phyloP scores from a whole-genome alignment of 2,329 filamentous ascomycete species.

The Fusarium algeriense region DNA sequence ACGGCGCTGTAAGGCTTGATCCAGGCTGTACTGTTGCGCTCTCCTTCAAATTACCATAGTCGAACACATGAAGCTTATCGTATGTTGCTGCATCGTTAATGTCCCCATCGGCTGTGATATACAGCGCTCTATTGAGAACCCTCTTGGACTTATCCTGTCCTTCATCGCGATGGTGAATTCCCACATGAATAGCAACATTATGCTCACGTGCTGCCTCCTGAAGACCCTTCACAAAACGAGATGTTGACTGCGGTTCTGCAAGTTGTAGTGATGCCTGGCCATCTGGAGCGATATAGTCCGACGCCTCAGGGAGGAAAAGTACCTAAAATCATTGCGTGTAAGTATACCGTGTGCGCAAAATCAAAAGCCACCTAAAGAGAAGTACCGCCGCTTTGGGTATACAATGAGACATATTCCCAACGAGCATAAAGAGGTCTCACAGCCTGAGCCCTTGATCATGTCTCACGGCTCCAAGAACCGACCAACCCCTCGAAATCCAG shows the following conservation, averaged over 20 bases:
- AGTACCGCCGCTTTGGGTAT: constrained; percentile 30
- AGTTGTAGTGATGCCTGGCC: constrained; percentile 77
- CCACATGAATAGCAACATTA: constrained; percentile 82
- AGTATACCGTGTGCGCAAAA: constrained; percentile 43
- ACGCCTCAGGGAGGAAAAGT: constrained; percentile 92
- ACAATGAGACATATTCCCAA: constrained; percentile 4
- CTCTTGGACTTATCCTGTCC: constrained; percentile 37
- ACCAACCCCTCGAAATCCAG: constrained; percentile 19
- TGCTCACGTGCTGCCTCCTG: constrained; percentile 74
- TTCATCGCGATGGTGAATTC: constrained; percentile 78
- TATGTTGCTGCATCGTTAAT: constrained; percentile 66
- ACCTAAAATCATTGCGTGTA: constrained; percentile 60
- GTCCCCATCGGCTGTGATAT: constrained; percentile 60
- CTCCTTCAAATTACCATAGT: constrained; percentile 68
- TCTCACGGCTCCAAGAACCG: constrained; percentile 38
- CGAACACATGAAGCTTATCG: constrained; percentile 93
- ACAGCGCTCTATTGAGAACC: constrained; percentile 66
- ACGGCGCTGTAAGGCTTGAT: constrained; percentile 72
- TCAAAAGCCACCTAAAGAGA: constrained; percentile 6
- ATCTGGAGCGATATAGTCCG: constrained; percentile 84
- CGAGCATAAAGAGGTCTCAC: constrained; percentile 22
- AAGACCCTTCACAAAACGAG: constrained; percentile 82
- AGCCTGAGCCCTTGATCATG: constrained; percentile 30
- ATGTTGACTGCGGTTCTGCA: constrained; percentile 73
- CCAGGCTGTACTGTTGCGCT: constrained; percentile 76